phyloP scores from a whole-genome alignment of 192 early-diverging fungal species.

The Geranomyces variabilis region DNA sequence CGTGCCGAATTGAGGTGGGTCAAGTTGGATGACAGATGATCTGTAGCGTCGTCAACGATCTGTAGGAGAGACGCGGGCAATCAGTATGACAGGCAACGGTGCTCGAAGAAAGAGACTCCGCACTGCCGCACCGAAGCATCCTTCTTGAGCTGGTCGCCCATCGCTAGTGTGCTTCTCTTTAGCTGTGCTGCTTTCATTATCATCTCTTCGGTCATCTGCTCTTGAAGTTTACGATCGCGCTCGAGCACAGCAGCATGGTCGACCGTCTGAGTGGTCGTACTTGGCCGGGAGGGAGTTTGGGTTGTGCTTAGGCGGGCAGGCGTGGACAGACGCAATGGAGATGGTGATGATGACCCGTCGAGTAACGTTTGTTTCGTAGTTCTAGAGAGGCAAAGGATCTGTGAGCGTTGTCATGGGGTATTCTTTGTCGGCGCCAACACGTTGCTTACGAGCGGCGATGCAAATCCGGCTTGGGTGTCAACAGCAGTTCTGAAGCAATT shows the following conservation, averaged over 20 bases:
- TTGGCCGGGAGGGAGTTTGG: too few relatives aligned
- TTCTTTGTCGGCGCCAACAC: too few relatives aligned
- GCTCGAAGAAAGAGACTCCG: neutral
- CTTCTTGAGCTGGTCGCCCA: slow-evolving; percentile 27
- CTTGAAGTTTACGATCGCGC: slow-evolving; percentile 22
- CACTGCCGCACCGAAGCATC: slow-evolving; percentile 19
- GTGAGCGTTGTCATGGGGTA: too few relatives aligned
- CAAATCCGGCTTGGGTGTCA: too few relatives aligned
- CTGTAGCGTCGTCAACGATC: slow-evolving; percentile 29
- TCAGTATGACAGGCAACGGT: neutral
- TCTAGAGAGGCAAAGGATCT: too few relatives aligned
- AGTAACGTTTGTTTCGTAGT: too few relatives aligned
- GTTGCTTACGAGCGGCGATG: too few relatives aligned
- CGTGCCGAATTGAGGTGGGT: slow-evolving; percentile 12
- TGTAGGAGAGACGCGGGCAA: neutral
- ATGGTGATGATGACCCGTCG: too few relatives aligned
- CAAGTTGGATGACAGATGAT: slow-evolving; percentile 17
- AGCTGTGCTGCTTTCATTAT: slow-evolving; percentile 16
- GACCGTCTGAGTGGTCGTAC: neutral
- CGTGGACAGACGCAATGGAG: too few relatives aligned
- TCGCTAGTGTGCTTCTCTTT: slow-evolving; percentile 20
- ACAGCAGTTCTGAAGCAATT: too few relatives aligned
- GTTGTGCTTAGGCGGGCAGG: too few relatives aligned
- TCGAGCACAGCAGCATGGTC: slow-evolving; percentile 18
- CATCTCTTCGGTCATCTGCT: slow-evolving; percentile 34